Base-by-base conservation (phyloP, 768 basidiomycete species). In the Boletellus ananiceps region DNA sequence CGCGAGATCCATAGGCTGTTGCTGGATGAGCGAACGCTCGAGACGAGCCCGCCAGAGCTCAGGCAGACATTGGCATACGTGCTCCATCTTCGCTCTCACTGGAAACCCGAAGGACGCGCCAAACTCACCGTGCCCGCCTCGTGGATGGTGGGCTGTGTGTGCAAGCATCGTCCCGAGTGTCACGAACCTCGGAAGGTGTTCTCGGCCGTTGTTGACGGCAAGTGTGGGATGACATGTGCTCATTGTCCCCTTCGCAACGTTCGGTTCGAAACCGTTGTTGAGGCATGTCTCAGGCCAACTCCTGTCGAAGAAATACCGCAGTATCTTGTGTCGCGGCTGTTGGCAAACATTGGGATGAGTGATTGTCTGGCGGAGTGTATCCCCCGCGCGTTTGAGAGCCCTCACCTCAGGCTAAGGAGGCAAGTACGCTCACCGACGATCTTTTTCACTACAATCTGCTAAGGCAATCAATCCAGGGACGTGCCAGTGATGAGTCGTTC, bases 131-230 rank as follows among this genome's bases (percentile, higher is more conserved):
- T 61, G 0, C 61, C 64, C 31, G 38, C 55, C 7, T 51, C 46
- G 42, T 66, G 63, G 63, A 61, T 47, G 64, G 63, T 64, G n/a
- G 1, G 63, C 54, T 39, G 35, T 37, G 23, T 25, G 8, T 8
- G 12, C 37, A 35, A 40, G n/a, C 14, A 6, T 12, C 25, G n/a
- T 37, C 32, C 32, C 40, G 48, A 5, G 54, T 16, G 5, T 16
- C 40, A 12, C 38, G 23, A 15, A 2, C 14, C 14, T 42, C 40
- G 15, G 23, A 38, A 65, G 62, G 52, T 27, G 25, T 45, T 37
- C 29, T 25, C 55, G 9, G 27, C 51, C n/a, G 16, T 43, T 15
- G 46, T 18, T n/a, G 35, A 51, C 25, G 44, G 29, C 35, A 39
- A 45, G 34, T 46, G 47, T 31, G 40, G 49, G 4, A 6, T 15